These are phyloP conservation scores for Aspergillus bertholletiae DNA, from an alignment of 495 filamentous ascomycete species.

Conservation along the genomic window DNA sequence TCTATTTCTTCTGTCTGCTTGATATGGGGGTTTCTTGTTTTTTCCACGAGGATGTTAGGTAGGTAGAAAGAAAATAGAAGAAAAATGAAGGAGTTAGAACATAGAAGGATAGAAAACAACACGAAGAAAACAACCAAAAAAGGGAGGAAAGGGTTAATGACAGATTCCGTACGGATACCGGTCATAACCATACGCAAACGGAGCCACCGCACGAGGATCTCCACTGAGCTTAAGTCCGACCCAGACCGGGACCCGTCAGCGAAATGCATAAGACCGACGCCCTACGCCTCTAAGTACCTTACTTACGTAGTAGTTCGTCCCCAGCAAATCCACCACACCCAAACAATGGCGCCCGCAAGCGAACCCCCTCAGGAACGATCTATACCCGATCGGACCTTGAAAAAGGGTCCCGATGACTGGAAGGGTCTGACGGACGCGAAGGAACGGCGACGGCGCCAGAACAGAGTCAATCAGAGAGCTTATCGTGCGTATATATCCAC, in stretches of 20 bases:
- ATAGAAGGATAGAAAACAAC: too few relatives aligned
- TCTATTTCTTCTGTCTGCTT: too few relatives aligned
- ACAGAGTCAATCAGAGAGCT: slow-evolving; percentile 43
- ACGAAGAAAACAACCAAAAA: too few relatives aligned
- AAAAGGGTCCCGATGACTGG: slow-evolving; percentile 31
- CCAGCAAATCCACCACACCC: neutral
- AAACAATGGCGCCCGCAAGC: neutral
- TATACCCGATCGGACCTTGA: neutral
- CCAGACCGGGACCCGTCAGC: neutral
- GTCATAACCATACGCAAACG: neutral
- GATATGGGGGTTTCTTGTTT: too few relatives aligned
- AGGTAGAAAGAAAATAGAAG: too few relatives aligned
- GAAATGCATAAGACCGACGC: neutral
- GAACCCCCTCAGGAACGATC: neutral
- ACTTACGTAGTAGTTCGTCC: neutral
- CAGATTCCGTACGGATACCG: too few relatives aligned
- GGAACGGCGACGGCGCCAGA: slow-evolving; percentile 39
- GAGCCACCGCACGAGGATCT: neutral
- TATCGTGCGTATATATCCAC: slow-evolving; percentile 22
- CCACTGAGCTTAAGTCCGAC: neutral
- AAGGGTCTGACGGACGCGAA: slow-evolving; percentile 30
- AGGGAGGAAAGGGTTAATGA: too few relatives aligned
- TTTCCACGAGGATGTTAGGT: too few relatives aligned
- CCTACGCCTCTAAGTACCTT: too few relatives aligned
- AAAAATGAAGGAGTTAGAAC: too few relatives aligned